Base-by-base conservation (phyloP, 129 eudicot species). In the Lonicera japonica region DNA sequence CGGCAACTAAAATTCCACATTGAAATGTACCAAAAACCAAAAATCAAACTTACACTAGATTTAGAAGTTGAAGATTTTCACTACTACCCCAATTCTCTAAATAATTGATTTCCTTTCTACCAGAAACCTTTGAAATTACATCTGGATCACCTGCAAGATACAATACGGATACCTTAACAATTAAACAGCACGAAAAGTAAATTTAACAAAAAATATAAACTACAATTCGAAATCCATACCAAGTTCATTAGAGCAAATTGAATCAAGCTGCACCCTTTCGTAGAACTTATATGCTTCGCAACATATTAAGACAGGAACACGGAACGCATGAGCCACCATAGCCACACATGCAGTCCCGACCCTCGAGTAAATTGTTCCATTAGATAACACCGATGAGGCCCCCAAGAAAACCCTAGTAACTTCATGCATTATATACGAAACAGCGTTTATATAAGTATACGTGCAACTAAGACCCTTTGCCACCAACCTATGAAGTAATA, bases 241-340 rank as follows among this genome's bases (percentile, higher is more conserved):
- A n/a, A 94, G 92, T 79, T 94, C 99, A 67, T 94, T 94, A 63
- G 77, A 88, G 74, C 99, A 94, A 73, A 94, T 85, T 6, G 99
- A 94, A 79, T 94, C 96, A 16, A 94, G 96, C 58, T 94, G 99
- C 61, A 94, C 99, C 70, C 96, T 66, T 71, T 94, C 96, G 64
- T 94, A 96, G 74, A 94, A 94, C 64, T 94, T 94, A 80, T 88
- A 94, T 12, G 99, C 99, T 81, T 94, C 99, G 68, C 96, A 94
- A 47, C 99, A 94, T 21, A 94, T 78, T 40, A 94, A 73, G 60
- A 94, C 96, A 0, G 99, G 99, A 70, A 94, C 85, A 63, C 65
- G 85, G 68, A 87, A 88, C 11, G 88, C 92, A 77, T 88, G 88
- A 60, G 99, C 99, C 65, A 94, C 96, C 99, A 94, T 94, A 54